Evolutionary conservation across 2,329 filamentous ascomycete genomes (phyloP).

Genomic region (Periconia sp.): DNA sequence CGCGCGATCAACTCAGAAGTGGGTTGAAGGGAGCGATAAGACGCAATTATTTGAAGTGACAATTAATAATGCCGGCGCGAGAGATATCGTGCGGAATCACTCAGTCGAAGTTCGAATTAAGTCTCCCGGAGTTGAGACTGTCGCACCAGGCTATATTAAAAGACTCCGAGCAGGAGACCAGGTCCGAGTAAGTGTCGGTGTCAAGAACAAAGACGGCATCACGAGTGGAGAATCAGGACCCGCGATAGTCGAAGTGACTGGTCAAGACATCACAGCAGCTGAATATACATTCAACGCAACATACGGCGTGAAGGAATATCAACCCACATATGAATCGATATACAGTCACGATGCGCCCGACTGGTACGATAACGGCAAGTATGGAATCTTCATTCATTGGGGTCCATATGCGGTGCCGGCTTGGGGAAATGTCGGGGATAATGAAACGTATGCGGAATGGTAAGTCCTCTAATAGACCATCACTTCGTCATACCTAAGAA

Average conservation of each 20-base stretch:
- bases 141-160: constrained; percentile 18
- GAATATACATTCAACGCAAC: constrained; percentile 13
- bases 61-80: constrained; percentile 14
- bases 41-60: constrained; percentile 17
- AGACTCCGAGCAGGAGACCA: constrained; percentile 21
- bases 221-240: constrained; percentile 8
- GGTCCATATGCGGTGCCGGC: constrained; percentile 62
- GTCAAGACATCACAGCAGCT: background rate
- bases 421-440: constrained; percentile 56
- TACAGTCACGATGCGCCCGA: constrained; percentile 24
- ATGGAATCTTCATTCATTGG: constrained; percentile 68
- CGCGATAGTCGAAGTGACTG: constrained; percentile 9
- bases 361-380: constrained; percentile 64
- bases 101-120: constrained; percentile 8
- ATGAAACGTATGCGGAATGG: constrained; percentile 52
- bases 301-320: constrained; percentile 16
- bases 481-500: constrained; percentile 54
- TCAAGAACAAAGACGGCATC: constrained; percentile 6
- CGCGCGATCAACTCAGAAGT: constrained; percentile 11
- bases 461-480: constrained; percentile 52
- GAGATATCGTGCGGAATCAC: constrained; percentile 6
- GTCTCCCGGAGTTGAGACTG: constrained; percentile 9
- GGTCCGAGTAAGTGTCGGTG: constrained; percentile 11
- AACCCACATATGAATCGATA: constrained; percentile 15
- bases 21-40: constrained; percentile 13